These are phyloP conservation scores for Vitis hybrid DNA, from an alignment of 177 flowering plant species.

Conservation along the genomic window DNA sequence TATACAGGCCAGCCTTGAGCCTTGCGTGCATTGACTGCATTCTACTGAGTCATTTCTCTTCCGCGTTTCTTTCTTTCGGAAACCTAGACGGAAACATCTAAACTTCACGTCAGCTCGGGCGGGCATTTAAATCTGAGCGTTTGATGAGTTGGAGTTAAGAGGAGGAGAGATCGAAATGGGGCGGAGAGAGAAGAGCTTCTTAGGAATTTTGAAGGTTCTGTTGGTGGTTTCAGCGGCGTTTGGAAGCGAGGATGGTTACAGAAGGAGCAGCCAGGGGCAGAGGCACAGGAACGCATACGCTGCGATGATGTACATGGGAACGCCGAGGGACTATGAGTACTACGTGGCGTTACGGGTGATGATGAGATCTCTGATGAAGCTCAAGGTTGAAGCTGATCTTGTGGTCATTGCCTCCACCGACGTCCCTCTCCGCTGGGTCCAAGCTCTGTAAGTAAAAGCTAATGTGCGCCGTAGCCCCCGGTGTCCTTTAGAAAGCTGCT, in stretches of 20 bases:
- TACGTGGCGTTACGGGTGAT: constrained; percentile 87
- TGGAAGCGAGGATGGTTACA: constrained; percentile 1
- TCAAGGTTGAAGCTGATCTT: constrained; percentile 75
- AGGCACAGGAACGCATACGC: constrained; percentile 73
- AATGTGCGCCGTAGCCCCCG: not conserved
- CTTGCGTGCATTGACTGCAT: too few relatives aligned
- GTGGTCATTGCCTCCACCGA: constrained; percentile 90
- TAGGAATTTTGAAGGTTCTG: not conserved
- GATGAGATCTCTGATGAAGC: constrained; percentile 65
- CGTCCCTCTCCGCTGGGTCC: constrained; percentile 80
- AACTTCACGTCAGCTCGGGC: too few relatives aligned
- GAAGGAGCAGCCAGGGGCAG: constrained; percentile 1
- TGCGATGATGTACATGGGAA: constrained; percentile 99
- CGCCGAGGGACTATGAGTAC: constrained; percentile 97
- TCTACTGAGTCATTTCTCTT: too few relatives aligned
- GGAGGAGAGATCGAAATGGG: too few relatives aligned
- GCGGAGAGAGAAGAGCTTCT: too few relatives aligned
- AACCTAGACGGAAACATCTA: too few relatives aligned
- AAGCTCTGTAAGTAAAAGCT: constrained; percentile 60
- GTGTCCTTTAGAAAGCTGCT: too few relatives aligned
- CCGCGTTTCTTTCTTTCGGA: too few relatives aligned
- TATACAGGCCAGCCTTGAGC: too few relatives aligned
- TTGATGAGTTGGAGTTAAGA: too few relatives aligned
- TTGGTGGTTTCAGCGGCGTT: constrained; percentile 6
- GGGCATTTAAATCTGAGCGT: too few relatives aligned